Evolutionary conservation across 2,329 filamentous ascomycete genomes (phyloP), one percentile per base, ranked within the genome.

Genomic region (Claviceps cyperi): DNA sequence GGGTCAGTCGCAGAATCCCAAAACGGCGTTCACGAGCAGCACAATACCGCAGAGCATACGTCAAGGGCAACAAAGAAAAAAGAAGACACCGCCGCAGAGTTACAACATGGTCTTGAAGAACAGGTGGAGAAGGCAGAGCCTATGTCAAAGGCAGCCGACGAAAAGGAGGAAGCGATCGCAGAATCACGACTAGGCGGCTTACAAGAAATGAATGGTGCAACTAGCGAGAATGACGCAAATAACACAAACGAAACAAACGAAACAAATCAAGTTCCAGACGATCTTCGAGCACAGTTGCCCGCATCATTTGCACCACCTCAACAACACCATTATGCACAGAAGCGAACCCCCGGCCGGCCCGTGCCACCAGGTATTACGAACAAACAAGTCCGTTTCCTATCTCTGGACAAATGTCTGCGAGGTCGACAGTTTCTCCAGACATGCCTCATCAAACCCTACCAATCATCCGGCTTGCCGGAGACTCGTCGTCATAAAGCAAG

Each of bases 391-490:
- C 75, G 81, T 13, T 98, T 98, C 65, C 74, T 98, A 11, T 86
- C 92, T 0, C 73, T 98, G 2, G 91, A 96, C 67, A 98, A 98
- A 66, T 94, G 88, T 60, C 75, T 91, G 41, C 84, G 85, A 0
- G 76, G 82, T 17, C 80, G 84, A 14, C 78, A 89, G 53, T 97
- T 91, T 61, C 73, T 98, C 2, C 88, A 97, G 58, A 72, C 97
- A 2, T 70, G 84, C 36, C 77, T 84, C 35, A 70, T 91, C 17
- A 60, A 68, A 2, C 71, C 80, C 3, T 60, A 74, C 41, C 67
- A 73, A 15, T 52, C 11, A 15, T 28, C 47, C 66, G 0, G 54
- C 64, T 15, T 32, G 62, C 3, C 47, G 55, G 14, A 46, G 54
- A 1, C 43, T 47, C 55, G 55, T 41, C 57, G 60, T 4, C 50